Evolutionary conservation across 1,284 basidiomycete species (phyloP), one percentile per base, ranked within the genome.

Genomic region (Mycosarcoma maydis): DNA sequence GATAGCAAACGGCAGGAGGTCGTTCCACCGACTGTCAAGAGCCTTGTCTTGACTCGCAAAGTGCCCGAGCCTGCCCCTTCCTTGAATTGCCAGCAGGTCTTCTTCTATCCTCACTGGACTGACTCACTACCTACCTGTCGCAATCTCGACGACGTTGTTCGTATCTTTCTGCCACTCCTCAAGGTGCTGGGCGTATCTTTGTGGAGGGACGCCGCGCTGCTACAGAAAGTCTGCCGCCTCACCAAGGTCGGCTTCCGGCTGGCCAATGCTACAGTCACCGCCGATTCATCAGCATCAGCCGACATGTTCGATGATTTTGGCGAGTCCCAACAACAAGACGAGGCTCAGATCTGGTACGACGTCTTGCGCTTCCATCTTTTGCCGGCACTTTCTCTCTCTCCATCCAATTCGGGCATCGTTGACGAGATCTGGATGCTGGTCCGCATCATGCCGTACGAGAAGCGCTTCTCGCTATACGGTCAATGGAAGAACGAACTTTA

Each of bases 391-490:
- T 89, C 92, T 24, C 86, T 96, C 42, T 90, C 93, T 48, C 87
- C 89, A 36, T 89, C 69, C 23, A 70, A 90, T 29, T 92, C 93
- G 75, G 91, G 91, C 13, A 56, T 81, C 13, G 55, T 78, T 10
- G 62, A 71, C 42, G 80, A 80, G 62, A 48, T 80, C 4, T 81
- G 80, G 80, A 56, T 51, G 62, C 87, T 97, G 40, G 86, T 98
- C 43, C 85, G 87, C 36, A 87, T 88, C 61, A 91, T 91, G 80
- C 88, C 91, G 42, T 90, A 89, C 54, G 87, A 89, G 7, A 85
- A 87, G 40, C 90, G 96, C 3, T 98, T 92, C 88, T 87, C 86
- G 33, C 84, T 98, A 24, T 97, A 98, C 77, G 96, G 94, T 43
- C 94, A 98, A 84, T 98, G 95, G 96, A 90, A 91, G 83, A 86